Percentiles rank a stretch among this genome's conserved stretches.
These are phyloP conservation scores for Cutaneotrichosporon curvatum DNA, from an alignment of 1,284 basidiomycete species.

Conservation along the genomic window DNA sequence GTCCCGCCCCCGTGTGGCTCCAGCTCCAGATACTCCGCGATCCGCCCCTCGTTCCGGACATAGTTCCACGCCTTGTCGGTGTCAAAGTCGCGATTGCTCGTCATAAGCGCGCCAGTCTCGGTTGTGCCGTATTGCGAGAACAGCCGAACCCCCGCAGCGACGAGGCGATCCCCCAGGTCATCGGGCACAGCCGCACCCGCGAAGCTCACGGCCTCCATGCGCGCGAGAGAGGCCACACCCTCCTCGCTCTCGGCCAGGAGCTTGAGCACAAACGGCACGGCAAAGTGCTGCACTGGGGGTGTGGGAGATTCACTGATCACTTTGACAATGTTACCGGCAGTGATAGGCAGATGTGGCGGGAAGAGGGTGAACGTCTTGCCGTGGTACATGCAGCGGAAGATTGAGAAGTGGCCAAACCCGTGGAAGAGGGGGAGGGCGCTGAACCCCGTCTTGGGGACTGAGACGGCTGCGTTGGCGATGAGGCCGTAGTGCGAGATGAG, in stretches of 20 bases:
- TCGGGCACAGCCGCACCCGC: constrained; percentile 46
- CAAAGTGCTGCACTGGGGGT: constrained; percentile 42
- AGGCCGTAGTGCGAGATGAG: constrained; percentile 42
- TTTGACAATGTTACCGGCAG: constrained; percentile 49
- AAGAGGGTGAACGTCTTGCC: constrained; percentile 52
- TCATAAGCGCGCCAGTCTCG: constrained; percentile 43
- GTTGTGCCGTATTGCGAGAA: constrained; percentile 55
- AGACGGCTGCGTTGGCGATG: constrained; percentile 35
- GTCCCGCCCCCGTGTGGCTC: constrained; percentile 49
- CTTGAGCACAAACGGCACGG: constrained; percentile 49
- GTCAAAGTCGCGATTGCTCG: constrained; percentile 50
- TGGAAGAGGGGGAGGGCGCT: constrained; percentile 51
- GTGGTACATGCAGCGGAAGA: constrained; percentile 48
- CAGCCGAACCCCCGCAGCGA: constrained; percentile 52
- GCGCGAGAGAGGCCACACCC: constrained; percentile 48
- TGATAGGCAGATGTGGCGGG: constrained; percentile 53
- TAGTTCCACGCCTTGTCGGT: constrained; percentile 59
- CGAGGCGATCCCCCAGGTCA: constrained; percentile 55
- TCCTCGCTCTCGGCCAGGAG: constrained; percentile 53
- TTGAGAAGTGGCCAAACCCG: constrained; percentile 50
- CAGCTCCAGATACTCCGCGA: constrained; percentile 49
- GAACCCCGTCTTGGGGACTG: constrained; percentile 48
- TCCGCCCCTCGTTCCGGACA: constrained; percentile 48
- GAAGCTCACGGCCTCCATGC: constrained; percentile 52
- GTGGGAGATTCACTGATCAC: constrained; percentile 38